A percentile compares a stretch with the other conserved stretches of the same genome.
These are phyloP conservation scores for Fusarium cicatricum DNA, from an alignment of 2,329 filamentous ascomycete species.

Conservation along the genomic window DNA sequence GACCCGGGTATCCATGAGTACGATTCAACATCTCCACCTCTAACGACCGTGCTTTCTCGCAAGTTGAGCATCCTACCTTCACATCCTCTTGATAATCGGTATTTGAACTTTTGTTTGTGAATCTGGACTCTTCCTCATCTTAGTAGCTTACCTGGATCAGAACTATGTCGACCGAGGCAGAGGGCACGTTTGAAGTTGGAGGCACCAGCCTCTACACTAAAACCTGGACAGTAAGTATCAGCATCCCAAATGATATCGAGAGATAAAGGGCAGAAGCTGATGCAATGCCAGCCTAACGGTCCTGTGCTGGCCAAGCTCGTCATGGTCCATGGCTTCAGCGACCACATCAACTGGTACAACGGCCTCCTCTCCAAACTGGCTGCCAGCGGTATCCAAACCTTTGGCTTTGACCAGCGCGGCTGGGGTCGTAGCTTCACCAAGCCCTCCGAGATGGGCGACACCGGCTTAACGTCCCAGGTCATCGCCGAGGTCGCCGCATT, in stretches of 20 bases:
- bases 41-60: neutral
- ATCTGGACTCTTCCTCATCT: neutral
- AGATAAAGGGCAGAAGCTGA: conserved; percentile 16
- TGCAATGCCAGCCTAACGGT: conserved; percentile 57
- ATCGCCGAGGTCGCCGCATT: conserved; percentile 82
- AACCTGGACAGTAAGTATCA: conserved; percentile 63
- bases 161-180: conserved; percentile 53
- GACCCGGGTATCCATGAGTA: conserved; percentile 1
- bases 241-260: neutral
- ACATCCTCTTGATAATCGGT: neutral
- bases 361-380: conserved; percentile 77
- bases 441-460: conserved; percentile 71
- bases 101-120: neutral
- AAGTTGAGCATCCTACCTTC: neutral
- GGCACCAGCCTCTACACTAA: conserved; percentile 62
- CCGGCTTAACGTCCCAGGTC: conserved; percentile 77
- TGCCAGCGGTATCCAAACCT: conserved; percentile 75
- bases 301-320: conserved; percentile 74
- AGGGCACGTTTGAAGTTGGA: conserved; percentile 59
- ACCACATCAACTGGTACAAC: conserved; percentile 82
- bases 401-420: conserved; percentile 85
- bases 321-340: conserved; percentile 90
- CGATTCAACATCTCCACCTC: neutral
- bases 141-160: neutral
- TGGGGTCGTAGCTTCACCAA: conserved; percentile 79